Evolutionary conservation across 1,139 yeast genomes (phyloP).

Genomic region (Saccharomycopsis phalli): DNA sequence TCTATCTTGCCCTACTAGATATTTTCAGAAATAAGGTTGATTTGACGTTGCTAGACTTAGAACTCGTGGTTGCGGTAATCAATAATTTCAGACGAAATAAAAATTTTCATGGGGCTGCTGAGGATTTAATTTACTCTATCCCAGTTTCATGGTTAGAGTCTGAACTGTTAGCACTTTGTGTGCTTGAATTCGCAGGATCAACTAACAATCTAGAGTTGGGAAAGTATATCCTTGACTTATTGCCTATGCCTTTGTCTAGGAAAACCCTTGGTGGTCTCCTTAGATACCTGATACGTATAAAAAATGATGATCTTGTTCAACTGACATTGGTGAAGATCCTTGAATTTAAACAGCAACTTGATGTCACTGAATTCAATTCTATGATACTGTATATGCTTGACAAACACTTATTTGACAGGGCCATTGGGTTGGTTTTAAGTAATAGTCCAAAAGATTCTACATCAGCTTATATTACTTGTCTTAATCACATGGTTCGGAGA

Average conservation of each 20-base stretch:
- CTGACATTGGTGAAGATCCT: constrained; percentile 5
- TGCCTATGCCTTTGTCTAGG: constrained; percentile 4
- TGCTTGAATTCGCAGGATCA: constrained; percentile 7
- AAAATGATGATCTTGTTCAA: constrained; percentile 9
- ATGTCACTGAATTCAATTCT: constrained; percentile 13
- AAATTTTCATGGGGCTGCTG: constrained; percentile 4
- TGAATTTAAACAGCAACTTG: constrained; percentile 1
- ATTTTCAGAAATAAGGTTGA: constrained; percentile 3
- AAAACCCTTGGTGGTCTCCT: constrained; percentile 5
- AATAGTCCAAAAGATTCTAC: background rate
- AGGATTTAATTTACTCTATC: constrained; percentile 7
- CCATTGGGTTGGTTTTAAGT: constrained; percentile 9
- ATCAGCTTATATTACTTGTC: constrained; percentile 7
- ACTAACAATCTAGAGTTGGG: constrained; percentile 5
- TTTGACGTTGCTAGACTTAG: constrained; percentile 3
- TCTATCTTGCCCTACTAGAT: constrained; percentile 5
- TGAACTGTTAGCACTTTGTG: background rate
- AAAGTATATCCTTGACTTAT: constrained; percentile 4
- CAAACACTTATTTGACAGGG: constrained; percentile 6
- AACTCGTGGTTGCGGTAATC: constrained; percentile 2
- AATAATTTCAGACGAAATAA: constrained; percentile 5
- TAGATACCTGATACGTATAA: constrained; percentile 6
- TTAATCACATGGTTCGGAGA: constrained; percentile 6
- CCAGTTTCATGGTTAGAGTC: constrained; percentile 5
- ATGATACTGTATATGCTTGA: constrained; percentile 6